Evolutionary conservation across 495 filamentous ascomycete species (phyloP).

Genomic region (Aspergillus leporis): DNA sequence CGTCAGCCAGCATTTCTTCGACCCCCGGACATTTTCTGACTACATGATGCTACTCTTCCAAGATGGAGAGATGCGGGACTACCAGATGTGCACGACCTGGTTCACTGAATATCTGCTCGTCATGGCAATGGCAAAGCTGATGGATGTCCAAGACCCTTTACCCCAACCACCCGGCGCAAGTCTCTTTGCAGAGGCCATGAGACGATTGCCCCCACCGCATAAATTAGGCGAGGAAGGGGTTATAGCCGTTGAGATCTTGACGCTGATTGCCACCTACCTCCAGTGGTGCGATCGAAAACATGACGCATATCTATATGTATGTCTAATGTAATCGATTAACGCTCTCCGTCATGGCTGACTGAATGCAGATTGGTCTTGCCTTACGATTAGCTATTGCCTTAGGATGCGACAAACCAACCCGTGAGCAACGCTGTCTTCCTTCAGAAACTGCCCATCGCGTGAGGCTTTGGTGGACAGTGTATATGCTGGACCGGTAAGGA

Average conservation of each 20-base stretch:
- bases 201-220: slow-evolving; percentile 21
- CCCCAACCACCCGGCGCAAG: slow-evolving; percentile 22
- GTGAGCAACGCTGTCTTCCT: slow-evolving; percentile 20
- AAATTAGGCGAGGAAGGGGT: slow-evolving; percentile 22
- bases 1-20: slow-evolving; percentile 29
- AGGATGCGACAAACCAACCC: slow-evolving; percentile 20
- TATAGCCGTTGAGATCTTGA: slow-evolving; percentile 23
- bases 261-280: slow-evolving; percentile 24
- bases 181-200: slow-evolving; percentile 25
- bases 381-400: slow-evolving; percentile 26
- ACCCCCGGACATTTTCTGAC: slow-evolving; percentile 24
- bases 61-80: slow-evolving; percentile 5
- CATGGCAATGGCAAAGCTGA: slow-evolving; percentile 29
- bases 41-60: slow-evolving; percentile 23
- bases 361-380: slow-evolving; percentile 23
- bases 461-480: slow-evolving; percentile 28
- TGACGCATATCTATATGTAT: slow-evolving; percentile 26
- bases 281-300: slow-evolving; percentile 30
- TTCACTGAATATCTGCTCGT: slow-evolving; percentile 29
- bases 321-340: not conserved
- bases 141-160: slow-evolving; percentile 22
- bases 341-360: not conserved
- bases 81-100: slow-evolving; percentile 18
- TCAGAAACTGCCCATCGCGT: slow-evolving; percentile 22
- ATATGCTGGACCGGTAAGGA: slow-evolving; percentile 26